Conservation (phyloP, 805 yeast species). For the Sugiyamaella chiloensis region DNA sequence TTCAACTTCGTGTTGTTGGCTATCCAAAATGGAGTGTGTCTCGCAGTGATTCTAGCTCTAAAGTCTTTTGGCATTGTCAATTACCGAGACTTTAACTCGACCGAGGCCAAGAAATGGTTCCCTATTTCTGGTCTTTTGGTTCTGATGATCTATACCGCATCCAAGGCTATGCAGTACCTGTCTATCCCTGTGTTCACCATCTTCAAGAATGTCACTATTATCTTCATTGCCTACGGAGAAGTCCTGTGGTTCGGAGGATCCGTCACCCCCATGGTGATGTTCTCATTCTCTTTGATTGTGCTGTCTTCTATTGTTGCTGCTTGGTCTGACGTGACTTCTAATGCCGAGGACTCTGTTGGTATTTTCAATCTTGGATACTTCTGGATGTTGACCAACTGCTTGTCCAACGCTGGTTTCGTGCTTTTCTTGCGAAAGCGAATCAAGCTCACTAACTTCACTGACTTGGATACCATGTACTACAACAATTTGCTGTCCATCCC, state of each 20-base stretch:
- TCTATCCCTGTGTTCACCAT: conserved; percentile 96
- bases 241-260: conserved; percentile 94
- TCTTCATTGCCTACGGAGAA: conserved; percentile 96
- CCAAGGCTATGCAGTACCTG: conserved; percentile 89
- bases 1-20: conserved; percentile 88
- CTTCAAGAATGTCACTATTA: conserved; percentile 95
- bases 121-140: conserved; percentile 90
- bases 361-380: conserved; percentile 71
- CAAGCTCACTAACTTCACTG: conserved; percentile 86
- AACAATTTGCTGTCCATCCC: conserved; percentile 94
- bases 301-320: conserved; percentile 95
- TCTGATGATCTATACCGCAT: conserved; percentile 91
- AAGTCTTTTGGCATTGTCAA: conserved; percentile 74
- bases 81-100: conserved; percentile 78
- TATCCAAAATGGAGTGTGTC: conserved; percentile 83
- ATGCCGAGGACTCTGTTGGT: conserved; percentile 33
- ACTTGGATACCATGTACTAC: conserved; percentile 97
- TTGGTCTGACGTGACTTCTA: conserved; percentile 65
- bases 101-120: conserved; percentile 90
- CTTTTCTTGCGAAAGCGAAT: conserved; percentile 96
- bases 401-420: conserved; percentile 90
- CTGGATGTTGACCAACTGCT: conserved; percentile 96
- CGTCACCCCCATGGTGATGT: conserved; percentile 85
- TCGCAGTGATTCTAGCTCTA: conserved; percentile 65
- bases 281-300: conserved; percentile 88